Evolutionary conservation across 805 yeast species (phyloP).

Genomic region (Brettanomyces nanus): DNA sequence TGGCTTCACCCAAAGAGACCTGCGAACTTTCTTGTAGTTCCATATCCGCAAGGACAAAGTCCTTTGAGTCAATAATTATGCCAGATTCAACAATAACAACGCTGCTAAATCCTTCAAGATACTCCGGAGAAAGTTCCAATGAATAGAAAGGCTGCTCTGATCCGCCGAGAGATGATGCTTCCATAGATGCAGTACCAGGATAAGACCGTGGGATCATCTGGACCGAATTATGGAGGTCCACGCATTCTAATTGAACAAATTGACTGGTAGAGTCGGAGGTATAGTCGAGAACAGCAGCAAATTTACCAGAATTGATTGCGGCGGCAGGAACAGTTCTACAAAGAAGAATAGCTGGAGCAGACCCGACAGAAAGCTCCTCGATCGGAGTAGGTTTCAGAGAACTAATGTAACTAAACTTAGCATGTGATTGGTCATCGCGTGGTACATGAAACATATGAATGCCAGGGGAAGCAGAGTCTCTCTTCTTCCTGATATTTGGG

Average conservation of each 20-base stretch:
- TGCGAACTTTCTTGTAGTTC: slow-evolving; percentile 19
- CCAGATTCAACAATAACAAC: slow-evolving; percentile 38
- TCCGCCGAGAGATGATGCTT: slow-evolving; percentile 53
- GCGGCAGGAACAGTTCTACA: slow-evolving; percentile 19
- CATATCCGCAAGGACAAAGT: slow-evolving; percentile 32
- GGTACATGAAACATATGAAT: slow-evolving; percentile 28
- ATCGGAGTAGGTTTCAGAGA: slow-evolving; percentile 7
- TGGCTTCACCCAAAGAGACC: slow-evolving; percentile 23
- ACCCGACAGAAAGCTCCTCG: slow-evolving; percentile 13
- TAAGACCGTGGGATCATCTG: slow-evolving; percentile 46
- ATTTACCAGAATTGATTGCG: slow-evolving; percentile 11
- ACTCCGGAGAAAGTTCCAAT: slow-evolving; percentile 31
- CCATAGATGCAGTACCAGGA: slow-evolving; percentile 24
- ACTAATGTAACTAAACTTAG: slow-evolving; percentile 15
- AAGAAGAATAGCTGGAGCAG: slow-evolving; percentile 23
- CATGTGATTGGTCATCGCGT: slow-evolving; percentile 20
- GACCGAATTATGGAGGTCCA: slow-evolving; percentile 32
- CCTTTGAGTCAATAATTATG: slow-evolving; percentile 11
- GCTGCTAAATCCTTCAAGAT: slow-evolving; percentile 37
- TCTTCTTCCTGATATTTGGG: slow-evolving; percentile 15
- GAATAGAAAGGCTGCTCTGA: slow-evolving; percentile 39
- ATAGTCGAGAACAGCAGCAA: slow-evolving; percentile 25
- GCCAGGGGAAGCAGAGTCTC: slow-evolving; percentile 18
- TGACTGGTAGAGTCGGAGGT: slow-evolving; percentile 30
- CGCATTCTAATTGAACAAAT: slow-evolving; percentile 36